Evolutionary conservation across 108 stramenopile species (phyloP), one percentile per base, ranked within the genome.

Genomic region (Parietichytrium sp.): DNA sequence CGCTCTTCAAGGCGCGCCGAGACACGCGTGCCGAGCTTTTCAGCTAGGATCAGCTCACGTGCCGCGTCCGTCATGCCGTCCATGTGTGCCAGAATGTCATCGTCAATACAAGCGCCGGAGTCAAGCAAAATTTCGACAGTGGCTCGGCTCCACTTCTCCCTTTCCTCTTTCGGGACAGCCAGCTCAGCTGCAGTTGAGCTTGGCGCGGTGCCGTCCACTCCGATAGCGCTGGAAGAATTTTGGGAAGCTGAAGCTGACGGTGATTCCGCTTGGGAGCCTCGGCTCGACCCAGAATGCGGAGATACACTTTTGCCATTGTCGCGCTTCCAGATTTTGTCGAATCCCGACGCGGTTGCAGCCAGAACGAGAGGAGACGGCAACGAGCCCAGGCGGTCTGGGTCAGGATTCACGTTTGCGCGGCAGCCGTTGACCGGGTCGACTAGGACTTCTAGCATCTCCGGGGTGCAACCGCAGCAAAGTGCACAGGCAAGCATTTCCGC

Each of bases 381-480:
- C 6, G 61, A 72, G 33, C 61, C 61, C 20, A 72, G 42, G 33
- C 61, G 61, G 20, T 72, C 61, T 6, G 61, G 61, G 33, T 72
- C 61, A 42, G 61, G 61, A 72, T 72, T 72, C 10, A 72, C 61
- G 45, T 72, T 72, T 16, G 61, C 61, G 29, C 61, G 61, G 33
- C 61, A 72, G 10, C 61, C 61, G 61, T 72, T 72, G 15, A 72
- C 61, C 12, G 61, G 61, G 20, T 72, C 61, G 10, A 72, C 61
- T 6, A 72, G 42, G 20, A 72, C 61, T 42, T 72, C 61, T 8
- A 72, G 61, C 61, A 72, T 72, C 33, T 72, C 61, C 23, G 45
- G 10, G 15, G 61, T 45, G 3, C 61, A 72, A 6, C 61, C 61
- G 38, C 45, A 42, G 61, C 45, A 42, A 6, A 72, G 61, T 6